Percentiles rank a stretch among this genome's conserved stretches.
These are phyloP conservation scores for Carex pumila DNA, from an alignment of 176 grass and related monocot genomes.

Conservation along the genomic window DNA sequence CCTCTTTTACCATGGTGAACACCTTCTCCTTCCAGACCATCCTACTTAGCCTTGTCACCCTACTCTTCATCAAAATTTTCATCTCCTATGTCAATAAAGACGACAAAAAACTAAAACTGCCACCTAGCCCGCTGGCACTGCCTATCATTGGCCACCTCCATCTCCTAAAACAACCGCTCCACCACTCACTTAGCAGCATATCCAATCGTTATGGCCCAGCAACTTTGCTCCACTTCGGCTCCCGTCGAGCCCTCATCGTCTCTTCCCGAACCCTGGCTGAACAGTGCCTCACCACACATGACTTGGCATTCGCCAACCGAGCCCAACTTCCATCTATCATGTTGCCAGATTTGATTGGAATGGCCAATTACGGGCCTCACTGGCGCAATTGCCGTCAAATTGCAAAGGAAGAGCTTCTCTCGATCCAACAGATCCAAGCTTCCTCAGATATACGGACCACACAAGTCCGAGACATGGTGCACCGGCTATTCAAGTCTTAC, in stretches of 20 bases:
- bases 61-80: background rate
- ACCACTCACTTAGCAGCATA: conserved; percentile 7
- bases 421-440: background rate
- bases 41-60: background rate
- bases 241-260: conserved; percentile 19
- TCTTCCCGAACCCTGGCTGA: conserved; percentile 16
- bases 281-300: conserved; percentile 24
- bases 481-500: background rate
- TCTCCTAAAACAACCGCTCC: conserved; percentile 12
- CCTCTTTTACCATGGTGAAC: background rate
- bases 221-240: conserved; percentile 17
- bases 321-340: background rate
- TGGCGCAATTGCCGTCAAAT: conserved; percentile 9
- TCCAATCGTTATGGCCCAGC: conserved; percentile 1
- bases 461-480: background rate
- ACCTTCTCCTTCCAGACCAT: background rate
- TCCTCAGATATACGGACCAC: background rate
- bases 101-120: background rate
- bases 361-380: background rate
- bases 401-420: background rate
- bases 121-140: conserved; percentile 1
- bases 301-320: conserved; percentile 22
- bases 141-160: conserved; percentile 29
- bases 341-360: background rate
- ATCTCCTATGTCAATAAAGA: background rate